Base-by-base conservation (phyloP, 148 eudicot species). In the Rhododendron ovatum region DNA sequence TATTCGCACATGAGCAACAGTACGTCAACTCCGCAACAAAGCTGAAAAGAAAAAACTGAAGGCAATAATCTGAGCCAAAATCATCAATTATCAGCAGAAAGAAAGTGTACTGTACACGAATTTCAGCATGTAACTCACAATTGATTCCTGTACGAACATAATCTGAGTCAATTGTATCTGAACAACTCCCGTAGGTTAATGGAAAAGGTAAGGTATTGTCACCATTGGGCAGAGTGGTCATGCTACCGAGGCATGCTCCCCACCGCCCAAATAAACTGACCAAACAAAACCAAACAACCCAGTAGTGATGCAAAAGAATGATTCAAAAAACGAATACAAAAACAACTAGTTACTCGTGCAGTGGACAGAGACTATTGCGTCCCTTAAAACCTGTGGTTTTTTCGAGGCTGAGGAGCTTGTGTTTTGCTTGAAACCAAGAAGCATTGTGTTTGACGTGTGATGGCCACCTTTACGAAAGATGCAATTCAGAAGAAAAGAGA, bases 91-190 rank as follows among this genome's bases (percentile, higher is more conserved):
- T 45, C 75, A 84, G 33, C 33, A 37, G 71, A 79, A 84, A 81
- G 82, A 7, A 85, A 84, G 15, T 20, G 86, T 51, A 82, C 86
- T 88, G 87, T 90, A 88, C 88, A 88, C 47, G 80, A 79, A 86
- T 81, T 81, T 67, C 47, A 50, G 76, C 47, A 79, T 67, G 33
- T 55, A 83, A 88, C 74, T 57, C 47, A 61, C 71, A 80, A 79
- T 50, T 48, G 84, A 78, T 48, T 80, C 81, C 73, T 51, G 55
- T 80, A 18, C 61, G 48, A 74, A 81, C 88, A 83, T 39, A 80
- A 80, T 53, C 33, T 30, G 39, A 75, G 59, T 53, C 82, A 78
- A 78, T 78, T 48, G 17, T 30, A 24, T 28, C 47, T 33, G 43
- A 87, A 77, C 13, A 69, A 78, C 84, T 77, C 47, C 85, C 75